Conservation (phyloP, 352 stramenopile genomes). For the Phytophthora chlamydospora region DNA sequence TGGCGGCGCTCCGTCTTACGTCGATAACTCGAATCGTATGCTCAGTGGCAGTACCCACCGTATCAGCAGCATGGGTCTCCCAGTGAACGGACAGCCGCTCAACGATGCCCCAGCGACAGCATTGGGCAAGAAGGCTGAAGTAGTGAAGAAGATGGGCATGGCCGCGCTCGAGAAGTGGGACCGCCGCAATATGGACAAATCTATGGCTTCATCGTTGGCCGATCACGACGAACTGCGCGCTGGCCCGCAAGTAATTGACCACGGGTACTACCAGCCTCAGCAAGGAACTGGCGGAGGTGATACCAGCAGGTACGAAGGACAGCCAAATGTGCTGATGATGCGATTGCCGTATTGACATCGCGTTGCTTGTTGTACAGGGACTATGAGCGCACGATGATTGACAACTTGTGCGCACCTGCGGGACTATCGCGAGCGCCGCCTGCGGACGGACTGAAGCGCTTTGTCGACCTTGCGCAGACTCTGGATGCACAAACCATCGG, state of each 20-base stretch:
- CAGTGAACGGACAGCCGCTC: conserved; percentile 55
- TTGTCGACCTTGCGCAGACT: conserved; percentile 87
- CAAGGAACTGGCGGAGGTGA: conserved; percentile 72
- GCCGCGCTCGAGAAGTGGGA: conserved; percentile 86
- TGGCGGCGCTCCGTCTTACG: conserved; percentile 38
- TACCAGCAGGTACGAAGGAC: conserved; percentile 62
- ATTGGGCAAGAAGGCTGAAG: conserved; percentile 78
- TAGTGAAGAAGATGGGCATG: conserved; percentile 83
- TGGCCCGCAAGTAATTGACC: conserved; percentile 66
- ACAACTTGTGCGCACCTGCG: conserved; percentile 79
- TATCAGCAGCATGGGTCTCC: conserved; percentile 50
- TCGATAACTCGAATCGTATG: conserved; percentile 71
- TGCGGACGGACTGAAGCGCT: conserved; percentile 79
- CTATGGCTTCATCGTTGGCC: conserved; percentile 87
- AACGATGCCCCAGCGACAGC: conserved; percentile 53
- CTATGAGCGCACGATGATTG: conserved; percentile 88
- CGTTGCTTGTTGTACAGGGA: conserved; percentile 44
- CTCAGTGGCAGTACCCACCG: conserved; percentile 43
- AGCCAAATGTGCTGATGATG: neutral
- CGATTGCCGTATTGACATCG: conserved; percentile 4
- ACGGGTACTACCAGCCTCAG: conserved; percentile 73
- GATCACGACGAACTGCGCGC: conserved; percentile 86
- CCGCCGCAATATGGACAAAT: conserved; percentile 90
- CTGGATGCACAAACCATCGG: conserved; percentile 85
- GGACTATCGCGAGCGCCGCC: conserved; percentile 78